Evolutionary conservation across 345 rosid species (phyloP).

Genomic region (Boechera divaricarpa): DNA sequence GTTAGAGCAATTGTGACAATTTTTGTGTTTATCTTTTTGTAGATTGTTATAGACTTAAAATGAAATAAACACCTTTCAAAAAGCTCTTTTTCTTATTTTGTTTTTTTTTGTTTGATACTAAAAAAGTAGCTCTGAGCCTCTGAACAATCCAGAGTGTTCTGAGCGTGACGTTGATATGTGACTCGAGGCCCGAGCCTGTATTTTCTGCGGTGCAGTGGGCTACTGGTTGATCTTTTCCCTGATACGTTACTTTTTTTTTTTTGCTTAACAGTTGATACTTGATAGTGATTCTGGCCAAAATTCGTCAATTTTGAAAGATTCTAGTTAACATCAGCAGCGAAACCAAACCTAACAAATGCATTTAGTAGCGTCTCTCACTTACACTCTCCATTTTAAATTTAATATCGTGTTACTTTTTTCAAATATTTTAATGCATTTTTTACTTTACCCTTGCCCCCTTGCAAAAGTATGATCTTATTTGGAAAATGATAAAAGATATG

Average conservation of each 20-base stretch:
- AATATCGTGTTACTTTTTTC: too few species aligned
- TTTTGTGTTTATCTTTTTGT: background rate
- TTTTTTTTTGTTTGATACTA: background rate
- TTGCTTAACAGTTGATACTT: too few species aligned
- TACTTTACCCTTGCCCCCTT: too few species aligned
- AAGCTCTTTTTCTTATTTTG: background rate
- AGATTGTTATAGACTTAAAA: background rate
- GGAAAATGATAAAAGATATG: too few species aligned
- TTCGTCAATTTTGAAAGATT: background rate
- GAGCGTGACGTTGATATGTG: conserved; percentile 29
- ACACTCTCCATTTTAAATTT: too few species aligned
- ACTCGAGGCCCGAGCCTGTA: conserved; percentile 27
- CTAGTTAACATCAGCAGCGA: background rate
- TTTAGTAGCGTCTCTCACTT: too few species aligned
- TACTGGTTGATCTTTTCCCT: background rate
- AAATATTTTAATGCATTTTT: too few species aligned
- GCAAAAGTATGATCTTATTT: too few species aligned
- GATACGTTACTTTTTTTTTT: background rate
- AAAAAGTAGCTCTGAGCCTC: conserved; percentile 17
- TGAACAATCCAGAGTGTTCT: conserved; percentile 25
- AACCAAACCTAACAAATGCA: conserved; percentile 26
- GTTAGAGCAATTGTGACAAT: background rate
- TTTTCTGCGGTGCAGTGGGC: conserved; percentile 7
- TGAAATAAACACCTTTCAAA: background rate
- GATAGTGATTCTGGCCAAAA: background rate